Percentiles rank a stretch among this genome's conserved stretches.
phyloP scores from a whole-genome alignment of 2,329 filamentous ascomycete species.

The Madurella mycetomatis region DNA sequence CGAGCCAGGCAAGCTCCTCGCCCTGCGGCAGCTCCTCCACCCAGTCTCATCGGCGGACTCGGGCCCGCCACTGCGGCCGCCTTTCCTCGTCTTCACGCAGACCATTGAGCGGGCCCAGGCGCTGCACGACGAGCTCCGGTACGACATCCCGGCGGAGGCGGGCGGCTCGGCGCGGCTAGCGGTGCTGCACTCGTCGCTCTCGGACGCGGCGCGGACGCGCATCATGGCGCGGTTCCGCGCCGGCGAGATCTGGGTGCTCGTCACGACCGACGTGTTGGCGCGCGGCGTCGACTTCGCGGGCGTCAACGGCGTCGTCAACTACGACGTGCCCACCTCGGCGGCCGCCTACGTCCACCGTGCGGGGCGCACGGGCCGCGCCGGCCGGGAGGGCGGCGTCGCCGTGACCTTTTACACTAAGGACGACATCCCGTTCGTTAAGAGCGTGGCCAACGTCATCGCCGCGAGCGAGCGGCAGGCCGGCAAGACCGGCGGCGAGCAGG shows the following conservation, averaged over 20 bases:
- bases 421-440: constrained; percentile 83
- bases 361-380: constrained; percentile 84
- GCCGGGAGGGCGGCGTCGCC: constrained; percentile 79
- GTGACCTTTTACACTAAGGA: constrained; percentile 96
- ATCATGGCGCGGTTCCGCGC: constrained; percentile 88
- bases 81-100: constrained; percentile 94
- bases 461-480: constrained; percentile 70
- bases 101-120: constrained; percentile 88
- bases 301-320: constrained; percentile 94
- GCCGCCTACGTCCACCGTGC: constrained; percentile 92
- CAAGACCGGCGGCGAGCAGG: constrained; percentile 41
- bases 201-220: constrained; percentile 66
- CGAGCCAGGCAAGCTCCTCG: constrained; percentile 89
- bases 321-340: constrained; percentile 88
- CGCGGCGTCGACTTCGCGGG: constrained; percentile 93
- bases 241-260: constrained; percentile 92
- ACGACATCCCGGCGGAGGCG: constrained; percentile 86
- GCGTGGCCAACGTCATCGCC: constrained; percentile 87
- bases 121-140: constrained; percentile 82
- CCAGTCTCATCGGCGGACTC: constrained; percentile 57
- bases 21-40: constrained; percentile 81
- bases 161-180: constrained; percentile 81
- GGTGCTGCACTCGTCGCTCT: constrained; percentile 82
- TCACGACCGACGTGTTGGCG: constrained; percentile 90
- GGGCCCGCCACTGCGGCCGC: constrained; percentile 66